phyloP scores from a whole-genome alignment of 306 rosid genomes.

The Begonia masoniana region DNA sequence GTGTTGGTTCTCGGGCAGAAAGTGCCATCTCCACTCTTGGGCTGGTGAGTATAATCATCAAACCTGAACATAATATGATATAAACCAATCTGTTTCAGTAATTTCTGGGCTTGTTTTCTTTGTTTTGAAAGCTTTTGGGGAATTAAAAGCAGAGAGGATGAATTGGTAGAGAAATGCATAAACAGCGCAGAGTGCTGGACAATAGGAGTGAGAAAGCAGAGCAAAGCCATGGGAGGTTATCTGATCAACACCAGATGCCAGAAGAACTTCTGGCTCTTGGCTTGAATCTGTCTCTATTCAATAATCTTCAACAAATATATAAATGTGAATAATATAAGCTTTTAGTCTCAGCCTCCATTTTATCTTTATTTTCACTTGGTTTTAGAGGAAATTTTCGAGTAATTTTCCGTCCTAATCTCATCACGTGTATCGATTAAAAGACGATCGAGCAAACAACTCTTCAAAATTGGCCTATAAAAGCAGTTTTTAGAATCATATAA shows the following conservation, averaged over 20 bases:
- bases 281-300: constrained; percentile 22
- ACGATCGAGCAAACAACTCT: no score
- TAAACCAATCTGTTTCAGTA: neutral
- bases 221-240: constrained; percentile 73
- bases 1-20: constrained; percentile 88
- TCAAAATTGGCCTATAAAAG: no score
- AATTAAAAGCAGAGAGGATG: constrained; percentile 36
- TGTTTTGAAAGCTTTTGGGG: constrained; percentile 43
- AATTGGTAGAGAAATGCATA: constrained; percentile 76
- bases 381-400: no score
- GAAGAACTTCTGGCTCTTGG: constrained; percentile 95
- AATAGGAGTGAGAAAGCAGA: constrained; percentile 86
- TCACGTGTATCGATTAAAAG: no score
- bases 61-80: neutral
- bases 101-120: neutral
- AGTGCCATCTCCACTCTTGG: constrained; percentile 45
- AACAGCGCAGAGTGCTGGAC: constrained; percentile 78
- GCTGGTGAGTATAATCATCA: constrained; percentile 50
- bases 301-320: neutral
- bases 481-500: neutral
- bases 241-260: constrained; percentile 90
- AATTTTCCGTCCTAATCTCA: no score
- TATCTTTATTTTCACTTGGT: no score
- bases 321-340: neutral
- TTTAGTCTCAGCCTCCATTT: neutral